Evolutionary conservation across 495 filamentous ascomycete species (phyloP), one percentile per base, ranked within the genome.

Genomic region (Poronia punctata): DNA sequence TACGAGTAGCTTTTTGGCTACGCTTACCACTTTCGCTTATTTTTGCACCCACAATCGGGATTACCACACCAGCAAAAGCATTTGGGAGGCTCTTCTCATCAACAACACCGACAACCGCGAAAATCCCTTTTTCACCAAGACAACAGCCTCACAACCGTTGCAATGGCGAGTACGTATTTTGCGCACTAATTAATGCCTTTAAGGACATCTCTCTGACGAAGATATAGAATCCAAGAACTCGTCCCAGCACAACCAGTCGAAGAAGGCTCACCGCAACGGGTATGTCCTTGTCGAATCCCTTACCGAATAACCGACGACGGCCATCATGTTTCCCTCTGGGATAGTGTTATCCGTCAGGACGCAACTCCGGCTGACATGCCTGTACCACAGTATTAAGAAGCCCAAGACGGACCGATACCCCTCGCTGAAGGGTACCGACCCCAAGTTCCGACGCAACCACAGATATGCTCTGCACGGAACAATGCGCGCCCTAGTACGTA

Each of bases 391-490:
- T 75, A 97, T 98, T 82, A 97, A 97, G 85, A 96, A 95, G 82
- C 93, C 93, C 32, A 97, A 94, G 79, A 97, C 92, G 66, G 78
- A 89, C 72, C 78, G 92, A 77, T 98, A 98, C 75, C 92, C 93
- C 50, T 96, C 90, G 61, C 80, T 97, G 54, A 95, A 95, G 59
- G 92, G 92, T 65, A 95, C 90, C 61, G 92, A 98, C 75, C 87
- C 92, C 64, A 98, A 98, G 81, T 98, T 97, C 80, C 83, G 92
- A 68, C 80, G 92, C 71, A 98, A 98, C 77, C 93, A 98, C 75
- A 85, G 88, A 70, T 89, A 97, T 80, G 93, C 93, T 64, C 86
- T 96, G 21, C 93, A 96, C 72, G 92, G 92, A 62, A 99, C 93
- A 56, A 86, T 84, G 78, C 93, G 84, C 78, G 93, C 93, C 61